phyloP scores from a whole-genome alignment of 2,329 filamentous ascomycete species.

The Diaporthe sp. region DNA sequence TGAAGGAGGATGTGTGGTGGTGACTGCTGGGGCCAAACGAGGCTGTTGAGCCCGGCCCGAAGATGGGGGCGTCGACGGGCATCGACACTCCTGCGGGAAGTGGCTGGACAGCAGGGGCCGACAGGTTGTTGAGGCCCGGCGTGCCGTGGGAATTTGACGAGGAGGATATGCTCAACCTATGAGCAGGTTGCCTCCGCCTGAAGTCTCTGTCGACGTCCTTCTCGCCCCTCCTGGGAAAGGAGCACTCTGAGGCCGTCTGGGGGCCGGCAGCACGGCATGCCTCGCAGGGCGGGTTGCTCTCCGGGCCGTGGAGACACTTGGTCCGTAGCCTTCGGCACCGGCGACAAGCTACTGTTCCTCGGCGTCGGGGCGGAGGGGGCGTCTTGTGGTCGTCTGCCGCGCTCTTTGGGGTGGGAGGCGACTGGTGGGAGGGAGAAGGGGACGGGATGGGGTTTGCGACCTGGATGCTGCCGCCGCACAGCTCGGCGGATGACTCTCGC shows the following conservation, averaged over 20 bases:
- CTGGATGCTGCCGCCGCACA: constrained; percentile 37
- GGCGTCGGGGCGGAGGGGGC: constrained; percentile 31
- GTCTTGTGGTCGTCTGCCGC: constrained; percentile 16
- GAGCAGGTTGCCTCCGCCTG: constrained; percentile 32
- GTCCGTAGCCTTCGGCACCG: constrained; percentile 40
- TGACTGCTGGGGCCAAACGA: constrained; percentile 22
- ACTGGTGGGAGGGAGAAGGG: constrained; percentile 29
- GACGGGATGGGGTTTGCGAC: constrained; percentile 33
- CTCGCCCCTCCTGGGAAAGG: constrained; percentile 37
- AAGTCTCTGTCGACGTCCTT: constrained; percentile 39
- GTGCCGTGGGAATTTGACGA: constrained; percentile 30
- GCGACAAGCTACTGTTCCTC: constrained; percentile 39
- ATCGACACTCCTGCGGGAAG: constrained; percentile 26
- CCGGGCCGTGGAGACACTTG: constrained; percentile 39
- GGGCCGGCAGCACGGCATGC: constrained; percentile 38
- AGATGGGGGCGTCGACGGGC: constrained; percentile 34
- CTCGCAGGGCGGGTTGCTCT: constrained; percentile 37
- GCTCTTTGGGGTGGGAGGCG: constrained; percentile 23
- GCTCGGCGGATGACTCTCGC: constrained; percentile 34
- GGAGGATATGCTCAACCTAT: constrained; percentile 37
- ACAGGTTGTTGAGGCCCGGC: constrained; percentile 16
- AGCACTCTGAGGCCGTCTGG: constrained; percentile 34
- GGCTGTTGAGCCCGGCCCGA: neutral
- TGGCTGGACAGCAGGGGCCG: constrained; percentile 31
- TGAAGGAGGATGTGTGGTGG: constrained; percentile 17